Conservation (phyloP, 768 basidiomycete species). For the Tricholoma saponaceum region DNA sequence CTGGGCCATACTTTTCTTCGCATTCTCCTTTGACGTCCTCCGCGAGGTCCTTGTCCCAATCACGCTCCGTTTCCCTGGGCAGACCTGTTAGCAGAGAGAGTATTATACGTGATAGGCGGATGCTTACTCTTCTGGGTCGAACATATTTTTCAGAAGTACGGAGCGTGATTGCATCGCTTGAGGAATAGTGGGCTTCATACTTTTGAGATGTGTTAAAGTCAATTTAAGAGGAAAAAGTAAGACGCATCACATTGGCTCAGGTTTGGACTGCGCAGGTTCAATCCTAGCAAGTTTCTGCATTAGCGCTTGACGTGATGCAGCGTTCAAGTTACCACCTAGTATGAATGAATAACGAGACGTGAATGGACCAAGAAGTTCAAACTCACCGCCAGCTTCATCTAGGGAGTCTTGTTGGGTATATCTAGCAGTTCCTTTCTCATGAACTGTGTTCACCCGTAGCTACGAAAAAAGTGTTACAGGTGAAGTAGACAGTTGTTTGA, state of each 20-base stretch:
- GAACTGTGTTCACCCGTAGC: constrained; percentile 89
- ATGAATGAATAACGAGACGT: neutral
- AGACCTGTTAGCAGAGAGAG: neutral
- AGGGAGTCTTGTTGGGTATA: constrained; percentile 77
- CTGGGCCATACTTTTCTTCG: constrained; percentile 84
- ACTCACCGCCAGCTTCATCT: constrained; percentile 84
- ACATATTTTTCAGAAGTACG: constrained; percentile 92
- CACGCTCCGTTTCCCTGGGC: constrained; percentile 84
- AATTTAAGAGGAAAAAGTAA: no score
- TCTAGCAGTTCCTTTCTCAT: constrained; percentile 79
- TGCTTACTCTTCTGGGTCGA: constrained; percentile 91
- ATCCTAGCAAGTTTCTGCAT: constrained; percentile 99
- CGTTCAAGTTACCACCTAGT: constrained; percentile 94
- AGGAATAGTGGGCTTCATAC: constrained; percentile 75
- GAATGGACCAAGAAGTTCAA: no score
- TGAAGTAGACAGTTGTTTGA: neutral
- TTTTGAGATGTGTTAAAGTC: constrained; percentile 26
- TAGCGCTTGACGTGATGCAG: constrained; percentile 96
- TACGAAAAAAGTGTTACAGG: constrained; percentile 24
- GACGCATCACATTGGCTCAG: constrained; percentile 56
- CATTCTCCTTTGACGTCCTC: constrained; percentile 97
- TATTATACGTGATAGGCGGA: neutral
- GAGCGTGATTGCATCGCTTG: constrained; percentile 87
- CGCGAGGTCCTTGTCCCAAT: constrained; percentile 95
- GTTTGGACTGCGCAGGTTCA: constrained; percentile 55